Conservation (phyloP, 768 basidiomycete species). For the Hebeloma cylindrosporum region DNA sequence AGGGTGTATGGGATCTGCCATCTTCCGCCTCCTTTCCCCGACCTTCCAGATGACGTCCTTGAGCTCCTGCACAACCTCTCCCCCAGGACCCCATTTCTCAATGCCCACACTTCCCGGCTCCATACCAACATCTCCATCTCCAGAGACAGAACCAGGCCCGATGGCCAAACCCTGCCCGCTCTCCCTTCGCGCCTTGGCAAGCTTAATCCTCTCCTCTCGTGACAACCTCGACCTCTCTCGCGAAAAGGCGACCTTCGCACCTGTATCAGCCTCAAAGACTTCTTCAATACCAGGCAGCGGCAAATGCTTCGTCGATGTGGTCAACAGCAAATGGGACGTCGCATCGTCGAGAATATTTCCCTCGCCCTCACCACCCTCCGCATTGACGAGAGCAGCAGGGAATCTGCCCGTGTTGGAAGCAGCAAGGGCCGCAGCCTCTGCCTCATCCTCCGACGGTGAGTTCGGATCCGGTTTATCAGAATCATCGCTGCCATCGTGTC, state of each 20-base stretch:
- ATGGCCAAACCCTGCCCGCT: slow-evolving; percentile 32
- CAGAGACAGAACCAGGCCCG: slow-evolving; percentile 15
- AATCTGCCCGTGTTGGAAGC: slow-evolving; percentile 14
- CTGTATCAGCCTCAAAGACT: slow-evolving; percentile 76
- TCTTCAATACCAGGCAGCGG: slow-evolving; percentile 73
- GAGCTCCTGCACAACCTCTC: slow-evolving; percentile 80
- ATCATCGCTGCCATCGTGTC: slow-evolving; percentile 53
- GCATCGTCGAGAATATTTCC: slow-evolving; percentile 56
- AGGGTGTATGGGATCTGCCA: slow-evolving; percentile 28
- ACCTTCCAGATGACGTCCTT: slow-evolving; percentile 90
- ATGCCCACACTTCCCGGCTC: slow-evolving; percentile 19
- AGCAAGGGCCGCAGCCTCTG: slow-evolving; percentile 19
- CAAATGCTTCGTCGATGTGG: slow-evolving; percentile 51
- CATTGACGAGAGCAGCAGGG: slow-evolving; percentile 23
- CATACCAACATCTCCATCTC: slow-evolving; percentile 13
- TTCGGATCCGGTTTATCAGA: slow-evolving; percentile 49
- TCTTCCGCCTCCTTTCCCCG: slow-evolving; percentile 61
- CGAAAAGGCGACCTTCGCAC: slow-evolving; percentile 37
- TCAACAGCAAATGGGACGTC: slow-evolving; percentile 51
- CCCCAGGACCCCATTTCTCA: slow-evolving; percentile 69
- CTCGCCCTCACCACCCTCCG: slow-evolving; percentile 26
- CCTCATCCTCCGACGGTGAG: slow-evolving; percentile 37
- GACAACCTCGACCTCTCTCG: slow-evolving; percentile 67
- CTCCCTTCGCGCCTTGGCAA: slow-evolving; percentile 55
- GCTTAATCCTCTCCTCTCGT: slow-evolving; percentile 72